Conservation (phyloP, 1,284 basidiomycete species). For the Ceratorhiza oryzae-sativae region DNA sequence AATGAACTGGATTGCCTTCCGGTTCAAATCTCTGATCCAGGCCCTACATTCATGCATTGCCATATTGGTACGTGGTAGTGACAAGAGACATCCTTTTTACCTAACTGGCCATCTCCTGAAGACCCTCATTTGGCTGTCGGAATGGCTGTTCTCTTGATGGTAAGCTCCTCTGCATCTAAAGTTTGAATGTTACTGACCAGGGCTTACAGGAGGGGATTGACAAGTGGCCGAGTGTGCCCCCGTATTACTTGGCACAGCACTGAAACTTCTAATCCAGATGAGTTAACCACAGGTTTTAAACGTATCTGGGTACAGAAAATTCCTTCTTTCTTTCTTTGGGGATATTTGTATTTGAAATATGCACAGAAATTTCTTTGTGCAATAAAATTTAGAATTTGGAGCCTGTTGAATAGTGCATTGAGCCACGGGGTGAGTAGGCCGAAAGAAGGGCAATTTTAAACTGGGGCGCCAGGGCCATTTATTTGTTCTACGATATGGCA, state of each 20-base stretch:
- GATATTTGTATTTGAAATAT: background rate
- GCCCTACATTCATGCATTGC: constrained; percentile 28
- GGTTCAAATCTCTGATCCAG: constrained; percentile 30
- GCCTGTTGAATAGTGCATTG: too few species aligned
- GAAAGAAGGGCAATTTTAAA: background rate
- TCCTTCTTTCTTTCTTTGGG: background rate
- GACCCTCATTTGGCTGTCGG: constrained; percentile 32
- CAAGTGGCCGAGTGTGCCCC: constrained; percentile 3
- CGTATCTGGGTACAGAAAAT: background rate
- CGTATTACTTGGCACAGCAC: constrained; percentile 13
- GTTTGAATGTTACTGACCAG: too few species aligned
- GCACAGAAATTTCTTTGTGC: background rate
- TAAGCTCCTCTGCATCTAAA: too few species aligned
- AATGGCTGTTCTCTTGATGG: constrained; percentile 20
- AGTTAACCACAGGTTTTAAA: too few species aligned
- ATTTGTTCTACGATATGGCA: constrained; percentile 3
- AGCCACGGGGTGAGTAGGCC: too few species aligned
- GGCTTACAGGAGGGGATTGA: constrained; percentile 32
- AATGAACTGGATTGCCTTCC: constrained; percentile 32
- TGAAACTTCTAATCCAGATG: background rate
- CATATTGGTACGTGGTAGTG: constrained; percentile 11
- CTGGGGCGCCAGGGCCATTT: background rate
- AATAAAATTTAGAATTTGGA: background rate
- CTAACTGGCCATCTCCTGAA: background rate
- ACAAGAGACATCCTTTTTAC: background rate